A percentile compares a stretch with the other conserved stretches of the same genome.
Evolutionary conservation across 208 protist genomes (phyloP).

Genomic region (Phytomonas francai): DNA sequence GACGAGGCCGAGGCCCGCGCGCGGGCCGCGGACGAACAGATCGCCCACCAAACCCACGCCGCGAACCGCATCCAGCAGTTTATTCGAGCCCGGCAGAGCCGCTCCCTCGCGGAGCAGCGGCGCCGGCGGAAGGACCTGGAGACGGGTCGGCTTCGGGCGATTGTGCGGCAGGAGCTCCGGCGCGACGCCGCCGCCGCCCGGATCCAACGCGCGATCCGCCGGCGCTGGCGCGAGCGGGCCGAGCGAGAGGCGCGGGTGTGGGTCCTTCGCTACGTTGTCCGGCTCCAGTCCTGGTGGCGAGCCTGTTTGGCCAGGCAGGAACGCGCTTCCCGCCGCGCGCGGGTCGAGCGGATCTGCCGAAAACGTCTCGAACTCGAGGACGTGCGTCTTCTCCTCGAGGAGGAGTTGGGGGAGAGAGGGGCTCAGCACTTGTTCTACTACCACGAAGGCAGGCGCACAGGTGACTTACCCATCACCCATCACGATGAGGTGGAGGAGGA

Average conservation of each 20-base stretch:
- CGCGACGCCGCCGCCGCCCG: slow-evolving; percentile 31
- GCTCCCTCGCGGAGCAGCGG: not conserved
- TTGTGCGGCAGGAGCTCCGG: slow-evolving; percentile 24
- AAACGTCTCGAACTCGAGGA: slow-evolving; percentile 50
- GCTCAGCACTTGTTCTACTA: slow-evolving; percentile 23
- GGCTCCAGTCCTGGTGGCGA: slow-evolving; percentile 43
- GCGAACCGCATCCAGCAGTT: slow-evolving; percentile 4
- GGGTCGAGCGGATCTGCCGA: slow-evolving; percentile 2
- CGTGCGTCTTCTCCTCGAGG: slow-evolving; percentile 18
- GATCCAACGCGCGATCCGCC: slow-evolving; percentile 35
- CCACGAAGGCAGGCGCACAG: slow-evolving; percentile 17
- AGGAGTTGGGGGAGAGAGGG: slow-evolving; percentile 17
- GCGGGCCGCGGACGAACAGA: not conserved
- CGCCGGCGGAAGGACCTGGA: slow-evolving; percentile 17
- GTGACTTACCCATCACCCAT: slow-evolving; percentile 12
- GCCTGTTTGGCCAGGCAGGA: slow-evolving; percentile 16
- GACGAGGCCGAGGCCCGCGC: slow-evolving; percentile 1
- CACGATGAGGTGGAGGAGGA: too few relatives aligned
- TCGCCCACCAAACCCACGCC: not conserved
- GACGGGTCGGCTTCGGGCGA: slow-evolving; percentile 22
- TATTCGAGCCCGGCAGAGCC: slow-evolving; percentile 11
- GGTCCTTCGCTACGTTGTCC: slow-evolving; percentile 11
- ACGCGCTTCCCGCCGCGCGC: slow-evolving; percentile 11
- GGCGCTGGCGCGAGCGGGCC: slow-evolving; percentile 17
- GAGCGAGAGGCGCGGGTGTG: slow-evolving; percentile 11